Evolutionary conservation across 139 green algal species (phyloP).

Genomic region (Asterochloris sp.): DNA sequence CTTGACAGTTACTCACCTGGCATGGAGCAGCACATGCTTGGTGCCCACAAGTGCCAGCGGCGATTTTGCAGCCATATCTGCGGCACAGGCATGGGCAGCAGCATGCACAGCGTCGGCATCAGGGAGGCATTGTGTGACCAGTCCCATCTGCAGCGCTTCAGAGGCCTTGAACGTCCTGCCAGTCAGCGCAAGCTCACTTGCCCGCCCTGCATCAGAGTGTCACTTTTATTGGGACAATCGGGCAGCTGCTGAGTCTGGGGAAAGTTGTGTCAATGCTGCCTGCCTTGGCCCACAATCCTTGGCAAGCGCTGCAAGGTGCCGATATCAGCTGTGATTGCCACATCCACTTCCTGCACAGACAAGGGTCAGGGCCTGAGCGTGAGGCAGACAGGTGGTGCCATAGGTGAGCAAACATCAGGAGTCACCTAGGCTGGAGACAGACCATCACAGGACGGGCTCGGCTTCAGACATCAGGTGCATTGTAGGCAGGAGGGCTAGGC

Average conservation of each 20-base stretch:
- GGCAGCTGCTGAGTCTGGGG: no score
- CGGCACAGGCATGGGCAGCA: constrained; percentile 37
- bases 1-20: constrained; percentile 6
- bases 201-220: constrained; percentile 28
- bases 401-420: no score
- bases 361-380: no score
- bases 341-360: constrained; percentile 75
- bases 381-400: no score
- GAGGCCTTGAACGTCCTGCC: constrained; percentile 34
- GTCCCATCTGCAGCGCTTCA: constrained; percentile 40
- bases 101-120: constrained; percentile 28
- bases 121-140: constrained; percentile 34
- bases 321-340: constrained; percentile 85
- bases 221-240: no score
- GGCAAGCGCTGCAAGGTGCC: constrained; percentile 87
- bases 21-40: constrained; percentile 72
- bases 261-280: background rate
- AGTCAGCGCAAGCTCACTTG: constrained; percentile 75
- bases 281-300: constrained; percentile 76
- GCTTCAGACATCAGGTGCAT: no score
- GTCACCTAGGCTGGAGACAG: no score
- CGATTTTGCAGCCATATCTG: constrained; percentile 53
- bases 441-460: no score
- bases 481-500: no score
- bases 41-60: constrained; percentile 68